These are phyloP conservation scores for Herpotrichia juniperi DNA, from an alignment of 2,329 filamentous ascomycete species.

Conservation along the genomic window DNA sequence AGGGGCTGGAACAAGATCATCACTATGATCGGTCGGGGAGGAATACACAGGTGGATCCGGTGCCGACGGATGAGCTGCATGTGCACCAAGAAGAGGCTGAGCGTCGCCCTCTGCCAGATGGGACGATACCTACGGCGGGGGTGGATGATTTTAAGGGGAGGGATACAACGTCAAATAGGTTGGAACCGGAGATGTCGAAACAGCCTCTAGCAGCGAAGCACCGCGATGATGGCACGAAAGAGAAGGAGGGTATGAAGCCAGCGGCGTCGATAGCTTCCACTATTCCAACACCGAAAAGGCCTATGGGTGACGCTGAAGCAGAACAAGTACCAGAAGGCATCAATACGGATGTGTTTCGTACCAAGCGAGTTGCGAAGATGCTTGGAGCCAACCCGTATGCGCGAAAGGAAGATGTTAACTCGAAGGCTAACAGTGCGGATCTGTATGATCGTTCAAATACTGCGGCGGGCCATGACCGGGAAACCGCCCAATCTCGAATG, in stretches of 20 bases:
- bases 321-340: conserved; percentile 63
- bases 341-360: conserved; percentile 67
- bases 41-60: conserved; percentile 47
- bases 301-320: conserved; percentile 41
- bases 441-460: conserved; percentile 47
- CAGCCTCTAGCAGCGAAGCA: conserved; percentile 40
- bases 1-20: conserved; percentile 58
- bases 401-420: conserved; percentile 38
- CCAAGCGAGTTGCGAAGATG: conserved; percentile 62
- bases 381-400: conserved; percentile 54
- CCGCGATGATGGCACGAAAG: conserved; percentile 11
- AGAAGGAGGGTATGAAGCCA: conserved; percentile 41
- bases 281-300: conserved; percentile 45
- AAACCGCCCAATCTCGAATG: conserved; percentile 38
- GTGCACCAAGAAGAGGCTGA: conserved; percentile 55
- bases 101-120: conserved; percentile 55
- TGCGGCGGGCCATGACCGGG: conserved; percentile 46
- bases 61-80: conserved; percentile 47
- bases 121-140: conserved; percentile 53
- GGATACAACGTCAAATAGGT: conserved; percentile 41
- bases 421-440: conserved; percentile 38
- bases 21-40: conserved; percentile 53
- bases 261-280: conserved; percentile 48
- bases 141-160: conserved; percentile 33
- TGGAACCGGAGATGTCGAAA: conserved; percentile 43